phyloP scores from a whole-genome alignment of 495 filamentous ascomycete genomes.

The Glonium stellatum region DNA sequence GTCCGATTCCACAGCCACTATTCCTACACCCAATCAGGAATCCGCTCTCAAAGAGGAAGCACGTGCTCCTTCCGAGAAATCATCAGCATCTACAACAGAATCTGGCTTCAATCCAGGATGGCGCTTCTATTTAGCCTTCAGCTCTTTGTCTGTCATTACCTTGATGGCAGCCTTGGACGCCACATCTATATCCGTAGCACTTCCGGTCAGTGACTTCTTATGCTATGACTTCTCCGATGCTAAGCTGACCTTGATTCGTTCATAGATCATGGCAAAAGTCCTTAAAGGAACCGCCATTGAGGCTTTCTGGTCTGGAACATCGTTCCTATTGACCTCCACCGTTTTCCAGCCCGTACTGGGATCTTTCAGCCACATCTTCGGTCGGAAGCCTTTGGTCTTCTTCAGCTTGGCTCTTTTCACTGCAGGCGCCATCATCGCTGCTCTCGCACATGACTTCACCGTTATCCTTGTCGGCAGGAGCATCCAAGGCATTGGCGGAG shows the following conservation, averaged over 20 bases:
- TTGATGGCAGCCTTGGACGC: slow-evolving; percentile 68
- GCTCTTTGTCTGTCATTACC: slow-evolving; percentile 53
- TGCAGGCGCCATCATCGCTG: slow-evolving; percentile 53
- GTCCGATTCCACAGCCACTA: background rate
- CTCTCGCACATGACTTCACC: slow-evolving; percentile 52
- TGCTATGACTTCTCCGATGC: no score
- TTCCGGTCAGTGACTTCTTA: slow-evolving; percentile 47
- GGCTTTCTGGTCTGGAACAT: slow-evolving; percentile 54
- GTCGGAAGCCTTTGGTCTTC: slow-evolving; percentile 43
- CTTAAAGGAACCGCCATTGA: slow-evolving; percentile 51
- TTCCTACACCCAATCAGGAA: slow-evolving; percentile 2
- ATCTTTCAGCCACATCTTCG: slow-evolving; percentile 48
- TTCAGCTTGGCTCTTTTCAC: slow-evolving; percentile 48
- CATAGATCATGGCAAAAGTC: slow-evolving; percentile 43
- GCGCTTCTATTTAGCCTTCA: slow-evolving; percentile 43
- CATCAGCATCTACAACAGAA: background rate
- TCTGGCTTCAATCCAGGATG: slow-evolving; percentile 35
- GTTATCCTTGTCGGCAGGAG: slow-evolving; percentile 57
- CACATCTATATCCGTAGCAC: slow-evolving; percentile 64
- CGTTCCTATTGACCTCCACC: slow-evolving; percentile 47
- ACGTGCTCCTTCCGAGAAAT: slow-evolving; percentile 6
- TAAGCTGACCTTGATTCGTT: no score
- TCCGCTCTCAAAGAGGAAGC: background rate
- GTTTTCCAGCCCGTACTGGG: slow-evolving; percentile 35
- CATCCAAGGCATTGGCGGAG: slow-evolving; percentile 67